These are phyloP conservation scores for Schizopora paradoxa DNA, from an alignment of 1,284 basidiomycete genomes.

Conservation along the genomic window DNA sequence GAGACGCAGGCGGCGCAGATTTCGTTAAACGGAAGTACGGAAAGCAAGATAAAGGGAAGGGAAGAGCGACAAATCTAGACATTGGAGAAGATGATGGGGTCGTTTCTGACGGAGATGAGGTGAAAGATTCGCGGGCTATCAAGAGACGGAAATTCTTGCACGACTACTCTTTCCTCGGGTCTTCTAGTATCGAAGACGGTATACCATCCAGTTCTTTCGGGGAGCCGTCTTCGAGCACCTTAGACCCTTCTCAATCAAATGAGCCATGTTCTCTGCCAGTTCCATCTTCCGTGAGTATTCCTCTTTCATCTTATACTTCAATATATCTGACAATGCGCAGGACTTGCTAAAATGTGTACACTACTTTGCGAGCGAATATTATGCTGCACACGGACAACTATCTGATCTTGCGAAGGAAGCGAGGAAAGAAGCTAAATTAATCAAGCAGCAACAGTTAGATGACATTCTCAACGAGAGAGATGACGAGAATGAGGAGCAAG, in stretches of 20 bases:
- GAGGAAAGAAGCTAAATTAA: constrained; percentile 37
- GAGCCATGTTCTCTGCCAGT: constrained; percentile 21
- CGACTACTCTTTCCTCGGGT: constrained; percentile 35
- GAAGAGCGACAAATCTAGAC: constrained; percentile 19
- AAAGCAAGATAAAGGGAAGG: constrained; percentile 26
- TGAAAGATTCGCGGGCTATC: constrained; percentile 28
- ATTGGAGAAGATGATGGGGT: constrained; percentile 22
- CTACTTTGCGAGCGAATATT: constrained; percentile 58
- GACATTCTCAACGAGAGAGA: too few species aligned
- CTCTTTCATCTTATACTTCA: constrained; percentile 15
- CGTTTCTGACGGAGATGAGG: constrained; percentile 14
- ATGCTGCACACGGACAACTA: constrained; percentile 53
- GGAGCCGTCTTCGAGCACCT: too few species aligned
- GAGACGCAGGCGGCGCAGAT: constrained; percentile 36
- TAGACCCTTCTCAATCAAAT: constrained; percentile 1
- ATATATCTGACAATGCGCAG: constrained; percentile 31
- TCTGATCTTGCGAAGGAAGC: constrained; percentile 44
- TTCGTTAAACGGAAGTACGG: constrained; percentile 22
- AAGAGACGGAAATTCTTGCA: constrained; percentile 35
- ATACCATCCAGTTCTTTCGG: too few species aligned
- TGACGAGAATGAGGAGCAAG: constrained; percentile 6
- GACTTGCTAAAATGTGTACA: constrained; percentile 69
- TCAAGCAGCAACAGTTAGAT: constrained; percentile 24
- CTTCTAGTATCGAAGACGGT: too few species aligned
- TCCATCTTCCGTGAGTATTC: constrained; percentile 45